phyloP scores from a whole-genome alignment of 306 rosid species.

The Hippophae rhamnoides region DNA sequence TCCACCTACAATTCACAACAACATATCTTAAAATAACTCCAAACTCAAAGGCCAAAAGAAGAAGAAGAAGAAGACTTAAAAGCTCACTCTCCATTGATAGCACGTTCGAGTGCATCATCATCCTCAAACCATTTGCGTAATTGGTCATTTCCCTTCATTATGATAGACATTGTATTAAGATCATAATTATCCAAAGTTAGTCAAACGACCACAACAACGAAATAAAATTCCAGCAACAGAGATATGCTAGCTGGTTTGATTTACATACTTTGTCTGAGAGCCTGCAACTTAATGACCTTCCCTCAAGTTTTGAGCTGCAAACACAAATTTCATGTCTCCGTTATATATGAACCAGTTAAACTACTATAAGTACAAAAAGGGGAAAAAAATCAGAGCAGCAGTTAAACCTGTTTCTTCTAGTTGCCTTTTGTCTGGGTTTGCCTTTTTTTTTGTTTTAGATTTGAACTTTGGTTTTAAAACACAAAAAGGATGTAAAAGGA shows the following conservation, averaged over 20 bases:
- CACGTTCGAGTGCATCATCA: slow-evolving; percentile 86
- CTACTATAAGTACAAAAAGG: neutral
- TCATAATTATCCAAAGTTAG: neutral
- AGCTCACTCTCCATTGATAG: slow-evolving; percentile 82
- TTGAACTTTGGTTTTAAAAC: no score
- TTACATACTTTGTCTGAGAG: slow-evolving; percentile 85
- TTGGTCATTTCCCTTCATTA: slow-evolving; percentile 63
- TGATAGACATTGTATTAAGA: slow-evolving; percentile 15
- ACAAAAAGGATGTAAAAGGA: no score
- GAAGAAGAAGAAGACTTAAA: neutral
- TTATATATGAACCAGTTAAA: slow-evolving; percentile 1
- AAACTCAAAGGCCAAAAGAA: no score
- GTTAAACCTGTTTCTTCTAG: no score
- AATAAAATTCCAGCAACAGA: neutral
- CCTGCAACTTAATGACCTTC: slow-evolving; percentile 71
- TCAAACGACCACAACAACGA: no score
- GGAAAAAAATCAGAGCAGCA: no score
- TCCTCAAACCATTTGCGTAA: slow-evolving; percentile 73
- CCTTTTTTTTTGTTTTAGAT: no score
- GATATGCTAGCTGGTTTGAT: neutral
- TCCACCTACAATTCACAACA: slow-evolving; percentile 46
- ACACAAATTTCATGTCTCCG: slow-evolving; percentile 7
- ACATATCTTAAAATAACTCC: neutral
- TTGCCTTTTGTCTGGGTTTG: no score
- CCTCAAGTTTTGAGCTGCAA: slow-evolving; percentile 91